phyloP scores from a whole-genome alignment of 148 eudicot species.

The Rhododendron ovatum region DNA sequence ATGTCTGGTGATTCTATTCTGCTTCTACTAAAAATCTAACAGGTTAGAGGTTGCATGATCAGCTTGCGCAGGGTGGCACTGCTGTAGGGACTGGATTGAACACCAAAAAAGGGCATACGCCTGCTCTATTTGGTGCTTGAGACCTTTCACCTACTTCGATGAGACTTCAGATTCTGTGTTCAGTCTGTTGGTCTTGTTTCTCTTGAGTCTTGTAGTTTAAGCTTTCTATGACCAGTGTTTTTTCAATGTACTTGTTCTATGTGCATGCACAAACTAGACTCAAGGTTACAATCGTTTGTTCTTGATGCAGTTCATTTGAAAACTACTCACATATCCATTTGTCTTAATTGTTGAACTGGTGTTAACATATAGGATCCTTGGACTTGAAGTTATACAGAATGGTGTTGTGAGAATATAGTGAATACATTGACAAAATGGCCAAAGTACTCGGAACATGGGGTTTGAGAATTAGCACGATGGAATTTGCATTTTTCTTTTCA shows the following conservation, averaged over 20 bases:
- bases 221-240: neutral
- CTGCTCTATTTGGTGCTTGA: neutral
- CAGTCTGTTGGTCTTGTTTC: neutral
- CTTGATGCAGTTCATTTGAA: neutral
- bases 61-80: conserved; percentile 99
- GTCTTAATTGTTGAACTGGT: neutral
- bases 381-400: too few relatives aligned
- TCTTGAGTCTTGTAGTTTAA: neutral
- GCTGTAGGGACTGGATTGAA: conserved; percentile 98
- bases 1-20: neutral
- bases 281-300: neutral
- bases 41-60: conserved; percentile 14
- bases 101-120: conserved; percentile 85
- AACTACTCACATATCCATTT: neutral
- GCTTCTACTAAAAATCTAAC: conserved; percentile 10
- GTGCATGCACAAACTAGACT: neutral
- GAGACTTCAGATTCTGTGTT: neutral
- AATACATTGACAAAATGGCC: neutral
- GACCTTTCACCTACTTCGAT: neutral
- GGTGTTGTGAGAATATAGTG: neutral
- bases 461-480: neutral
- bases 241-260: neutral
- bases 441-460: neutral
- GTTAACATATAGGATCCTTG: neutral
- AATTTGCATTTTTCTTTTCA: neutral